A percentile compares a stretch with the other conserved stretches of the same genome.
phyloP scores from a whole-genome alignment of 2,329 filamentous ascomycete species.

The Thermomyces lanuginosus region DNA sequence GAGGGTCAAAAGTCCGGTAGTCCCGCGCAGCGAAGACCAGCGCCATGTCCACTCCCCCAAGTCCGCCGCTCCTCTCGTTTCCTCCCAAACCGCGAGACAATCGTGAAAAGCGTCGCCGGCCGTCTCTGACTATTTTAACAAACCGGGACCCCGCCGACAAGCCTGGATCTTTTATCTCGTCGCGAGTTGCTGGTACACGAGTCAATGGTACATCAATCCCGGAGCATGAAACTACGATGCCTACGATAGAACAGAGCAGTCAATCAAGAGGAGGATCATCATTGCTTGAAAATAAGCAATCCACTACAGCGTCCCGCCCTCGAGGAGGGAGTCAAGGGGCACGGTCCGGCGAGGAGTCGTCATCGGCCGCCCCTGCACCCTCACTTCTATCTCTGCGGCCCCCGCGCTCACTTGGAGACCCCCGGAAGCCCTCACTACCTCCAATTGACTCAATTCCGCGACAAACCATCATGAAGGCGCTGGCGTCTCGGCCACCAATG shows the following conservation, averaged over 20 bases:
- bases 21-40: too few relatives aligned
- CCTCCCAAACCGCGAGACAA: background rate
- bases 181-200: constrained; percentile 20
- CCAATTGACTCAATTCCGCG: constrained; percentile 53
- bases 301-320: background rate
- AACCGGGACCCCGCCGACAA: constrained; percentile 1
- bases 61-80: too few relatives aligned
- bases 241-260: too few relatives aligned
- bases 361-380: constrained; percentile 14
- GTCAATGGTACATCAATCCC: constrained; percentile 28
- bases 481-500: constrained; percentile 46
- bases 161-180: constrained; percentile 1
- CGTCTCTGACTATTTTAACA: constrained; percentile 2
- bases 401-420: constrained; percentile 21
- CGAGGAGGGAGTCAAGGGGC: constrained; percentile 8
- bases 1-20: too few relatives aligned
- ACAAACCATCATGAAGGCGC: constrained; percentile 68
- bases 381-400: constrained; percentile 20
- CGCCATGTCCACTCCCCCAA: too few relatives aligned
- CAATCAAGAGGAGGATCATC: constrained; percentile 5
- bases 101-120: constrained; percentile 2
- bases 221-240: constrained; percentile 19
- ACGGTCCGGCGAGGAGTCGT: constrained; percentile 12
- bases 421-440: constrained; percentile 38
- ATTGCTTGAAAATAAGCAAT: too few relatives aligned